Percentiles rank a stretch among this genome's conserved stretches.
Conservation (phyloP, 768 basidiomycete genomes). For the Tremella mesenterica region DNA sequence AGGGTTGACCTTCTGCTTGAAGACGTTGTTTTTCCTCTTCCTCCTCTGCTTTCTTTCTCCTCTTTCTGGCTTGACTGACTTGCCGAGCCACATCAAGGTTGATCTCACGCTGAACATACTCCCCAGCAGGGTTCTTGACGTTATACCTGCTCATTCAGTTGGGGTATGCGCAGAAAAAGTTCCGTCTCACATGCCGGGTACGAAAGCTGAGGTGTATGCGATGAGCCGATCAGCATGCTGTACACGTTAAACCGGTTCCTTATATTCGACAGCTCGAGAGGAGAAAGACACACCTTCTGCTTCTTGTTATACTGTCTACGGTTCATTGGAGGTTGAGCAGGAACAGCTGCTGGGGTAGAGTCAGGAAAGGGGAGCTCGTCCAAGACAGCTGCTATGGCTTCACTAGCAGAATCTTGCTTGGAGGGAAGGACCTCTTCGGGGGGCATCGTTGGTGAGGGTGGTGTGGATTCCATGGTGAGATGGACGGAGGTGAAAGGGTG, state of each 20-base stretch:
- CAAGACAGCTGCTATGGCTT: background rate
- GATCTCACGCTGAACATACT: conserved; percentile 21
- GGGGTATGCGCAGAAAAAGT: background rate
- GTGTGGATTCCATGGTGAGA: background rate
- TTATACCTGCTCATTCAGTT: conserved; percentile 21
- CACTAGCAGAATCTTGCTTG: background rate
- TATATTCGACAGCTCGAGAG: too few species aligned
- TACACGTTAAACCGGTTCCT: too few species aligned
- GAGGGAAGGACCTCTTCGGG: background rate
- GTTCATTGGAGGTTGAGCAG: too few species aligned
- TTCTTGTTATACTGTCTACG: background rate
- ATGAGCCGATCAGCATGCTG: conserved; percentile 24
- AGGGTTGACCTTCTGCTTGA: conserved; percentile 9
- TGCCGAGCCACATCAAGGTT: conserved; percentile 33
- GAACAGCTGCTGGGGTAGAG: background rate
- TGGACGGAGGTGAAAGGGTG: background rate
- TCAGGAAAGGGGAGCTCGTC: background rate
- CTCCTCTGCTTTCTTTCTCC: conserved; percentile 11
- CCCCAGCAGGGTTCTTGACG: conserved; percentile 37
- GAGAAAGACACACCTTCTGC: background rate
- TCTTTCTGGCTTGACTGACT: conserved; percentile 17
- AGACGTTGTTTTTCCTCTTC: conserved; percentile 14
- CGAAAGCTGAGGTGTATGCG: conserved; percentile 25
- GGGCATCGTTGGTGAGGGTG: too few species aligned
- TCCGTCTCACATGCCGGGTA: conserved; percentile 23